These are phyloP conservation scores for Lachancea waltii DNA, from an alignment of 805 yeast species.

Conservation along the genomic window DNA sequence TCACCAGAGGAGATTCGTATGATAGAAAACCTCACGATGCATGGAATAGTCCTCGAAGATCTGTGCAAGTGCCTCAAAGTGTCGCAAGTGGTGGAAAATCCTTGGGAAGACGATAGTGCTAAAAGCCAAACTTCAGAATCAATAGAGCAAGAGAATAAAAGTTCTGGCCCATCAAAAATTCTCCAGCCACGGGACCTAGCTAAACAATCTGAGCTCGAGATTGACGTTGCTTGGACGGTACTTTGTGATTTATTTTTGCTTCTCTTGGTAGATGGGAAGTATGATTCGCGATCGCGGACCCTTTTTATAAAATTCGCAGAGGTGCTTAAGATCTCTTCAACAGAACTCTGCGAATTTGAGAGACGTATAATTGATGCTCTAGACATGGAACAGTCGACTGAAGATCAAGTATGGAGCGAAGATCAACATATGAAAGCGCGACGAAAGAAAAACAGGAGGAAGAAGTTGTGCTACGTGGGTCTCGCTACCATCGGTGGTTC, in stretches of 20 bases:
- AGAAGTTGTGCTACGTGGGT: slow-evolving; percentile 80
- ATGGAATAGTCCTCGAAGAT: slow-evolving; percentile 73
- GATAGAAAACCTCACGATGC: slow-evolving; percentile 81
- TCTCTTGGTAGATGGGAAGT: slow-evolving; percentile 73
- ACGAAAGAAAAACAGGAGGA: slow-evolving; percentile 56
- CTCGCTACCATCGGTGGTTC: slow-evolving; percentile 96
- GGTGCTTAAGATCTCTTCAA: slow-evolving; percentile 46
- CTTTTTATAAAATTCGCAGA: slow-evolving; percentile 64
- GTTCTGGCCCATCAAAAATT: slow-evolving; percentile 14
- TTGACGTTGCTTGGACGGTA: slow-evolving; percentile 89
- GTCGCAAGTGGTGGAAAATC: slow-evolving; percentile 45
- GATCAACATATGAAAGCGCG: slow-evolving; percentile 60
- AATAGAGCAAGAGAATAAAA: slow-evolving; percentile 1
- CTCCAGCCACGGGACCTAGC: slow-evolving; percentile 32
- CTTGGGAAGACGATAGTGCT: slow-evolving; percentile 29
- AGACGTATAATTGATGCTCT: slow-evolving; percentile 83
- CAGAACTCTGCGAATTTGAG: slow-evolving; percentile 85
- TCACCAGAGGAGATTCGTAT: slow-evolving; percentile 69
- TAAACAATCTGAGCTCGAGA: slow-evolving; percentile 39
- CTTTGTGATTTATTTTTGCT: slow-evolving; percentile 84
- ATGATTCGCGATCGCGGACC: slow-evolving; percentile 84
- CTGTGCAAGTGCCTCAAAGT: slow-evolving; percentile 56
- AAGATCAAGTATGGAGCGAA: slow-evolving; percentile 68
- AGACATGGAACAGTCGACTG: slow-evolving; percentile 79
- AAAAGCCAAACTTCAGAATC: background rate